These are phyloP conservation scores for Boletus sp. DNA, from an alignment of 768 basidiomycete species.

Conservation along the genomic window DNA sequence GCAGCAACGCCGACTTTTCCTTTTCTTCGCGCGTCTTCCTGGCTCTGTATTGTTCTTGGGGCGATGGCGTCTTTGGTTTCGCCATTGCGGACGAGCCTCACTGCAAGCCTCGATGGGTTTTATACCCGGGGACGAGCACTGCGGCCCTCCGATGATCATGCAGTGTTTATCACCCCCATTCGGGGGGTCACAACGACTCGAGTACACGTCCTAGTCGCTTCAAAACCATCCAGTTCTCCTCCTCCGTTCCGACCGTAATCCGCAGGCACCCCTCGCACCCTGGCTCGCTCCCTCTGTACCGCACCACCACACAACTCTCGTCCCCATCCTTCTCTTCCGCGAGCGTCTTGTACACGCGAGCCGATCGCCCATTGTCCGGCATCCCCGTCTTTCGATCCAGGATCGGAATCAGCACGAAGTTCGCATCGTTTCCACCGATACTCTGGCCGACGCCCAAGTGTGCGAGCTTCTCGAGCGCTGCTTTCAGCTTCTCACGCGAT, in stretches of 20 bases:
- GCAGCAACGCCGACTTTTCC: slow-evolving; percentile 58
- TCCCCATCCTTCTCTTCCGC: slow-evolving; percentile 85
- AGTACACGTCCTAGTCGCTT: slow-evolving; percentile 53
- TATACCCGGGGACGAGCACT: neutral
- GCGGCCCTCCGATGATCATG: neutral
- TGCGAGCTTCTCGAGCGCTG: slow-evolving; percentile 45
- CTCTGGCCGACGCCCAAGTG: slow-evolving; percentile 58
- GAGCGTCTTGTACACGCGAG: slow-evolving; percentile 69
- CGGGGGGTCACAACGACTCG: slow-evolving; percentile 25
- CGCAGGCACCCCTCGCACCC: slow-evolving; percentile 88
- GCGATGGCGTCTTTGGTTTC: slow-evolving; percentile 53
- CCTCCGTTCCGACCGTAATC: slow-evolving; percentile 83
- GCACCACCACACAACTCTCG: slow-evolving; percentile 81
- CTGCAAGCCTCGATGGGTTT: neutral
- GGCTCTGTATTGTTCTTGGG: slow-evolving; percentile 63
- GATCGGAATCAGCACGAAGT: slow-evolving; percentile 85
- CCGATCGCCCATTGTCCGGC: slow-evolving; percentile 62
- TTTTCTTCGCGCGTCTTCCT: slow-evolving; percentile 60
- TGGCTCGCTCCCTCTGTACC: slow-evolving; percentile 81
- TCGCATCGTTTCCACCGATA: slow-evolving; percentile 85
- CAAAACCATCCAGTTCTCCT: slow-evolving; percentile 69
- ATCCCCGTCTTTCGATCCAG: slow-evolving; percentile 40
- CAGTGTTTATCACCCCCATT: neutral
- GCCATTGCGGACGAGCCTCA: slow-evolving; percentile 37
- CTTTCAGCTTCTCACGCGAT: slow-evolving; percentile 57